Evolutionary conservation across 2,329 filamentous ascomycete species (phyloP).

Genomic region (Leptodontidium sp.): DNA sequence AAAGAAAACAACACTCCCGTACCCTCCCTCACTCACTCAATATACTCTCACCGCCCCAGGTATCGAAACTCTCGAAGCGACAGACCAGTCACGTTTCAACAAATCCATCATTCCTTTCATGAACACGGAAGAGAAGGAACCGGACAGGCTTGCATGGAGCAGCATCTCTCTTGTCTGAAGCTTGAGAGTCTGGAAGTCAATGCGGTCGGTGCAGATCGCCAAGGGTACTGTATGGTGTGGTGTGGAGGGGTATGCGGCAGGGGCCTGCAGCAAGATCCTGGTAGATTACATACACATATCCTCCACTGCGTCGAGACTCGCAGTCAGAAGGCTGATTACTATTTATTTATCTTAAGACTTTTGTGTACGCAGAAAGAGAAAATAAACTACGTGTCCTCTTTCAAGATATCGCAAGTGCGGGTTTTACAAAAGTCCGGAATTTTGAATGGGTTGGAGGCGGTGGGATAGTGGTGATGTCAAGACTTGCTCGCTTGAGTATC

Average conservation of each 20-base stretch:
- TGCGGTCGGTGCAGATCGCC: conserved; percentile 24
- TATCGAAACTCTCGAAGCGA: neutral
- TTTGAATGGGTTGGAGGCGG: neutral
- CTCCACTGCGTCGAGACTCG: no score
- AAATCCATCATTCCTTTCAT: neutral
- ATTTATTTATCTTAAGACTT: no score
- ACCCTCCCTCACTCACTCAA: neutral
- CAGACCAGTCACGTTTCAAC: neutral
- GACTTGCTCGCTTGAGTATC: neutral
- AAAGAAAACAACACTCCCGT: no score
- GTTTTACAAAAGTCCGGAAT: neutral
- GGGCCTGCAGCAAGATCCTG: conserved; percentile 31
- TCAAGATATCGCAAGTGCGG: conserved; percentile 13
- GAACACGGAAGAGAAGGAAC: conserved; percentile 14
- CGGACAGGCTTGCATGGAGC: conserved; percentile 1
- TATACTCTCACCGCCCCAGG: neutral
- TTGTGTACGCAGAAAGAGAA: neutral
- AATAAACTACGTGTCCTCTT: neutral
- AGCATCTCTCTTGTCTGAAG: conserved; percentile 9
- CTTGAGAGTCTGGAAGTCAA: conserved; percentile 24
- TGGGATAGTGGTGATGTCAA: conserved; percentile 17
- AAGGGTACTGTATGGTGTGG: conserved; percentile 2
- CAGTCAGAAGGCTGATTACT: no score
- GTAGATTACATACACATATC: conserved; percentile 40
- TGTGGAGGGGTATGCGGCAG: neutral